These are phyloP conservation scores for Colletotrichum chrysophilum DNA, from an alignment of 2,329 filamentous ascomycete genomes.

Conservation along the genomic window DNA sequence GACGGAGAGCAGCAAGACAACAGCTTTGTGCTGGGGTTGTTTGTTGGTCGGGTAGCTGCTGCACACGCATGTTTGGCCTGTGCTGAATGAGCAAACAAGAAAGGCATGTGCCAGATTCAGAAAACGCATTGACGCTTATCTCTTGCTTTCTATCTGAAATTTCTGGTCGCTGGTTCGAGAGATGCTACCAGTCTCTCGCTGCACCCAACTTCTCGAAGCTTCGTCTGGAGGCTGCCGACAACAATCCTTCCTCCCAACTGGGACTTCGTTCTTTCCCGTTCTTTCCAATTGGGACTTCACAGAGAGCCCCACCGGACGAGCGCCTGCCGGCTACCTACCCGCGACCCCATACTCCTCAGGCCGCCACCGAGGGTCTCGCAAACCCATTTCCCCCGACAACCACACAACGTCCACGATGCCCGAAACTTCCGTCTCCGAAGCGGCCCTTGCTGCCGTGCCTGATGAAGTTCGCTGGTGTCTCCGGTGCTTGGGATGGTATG, in stretches of 20 bases:
- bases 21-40: not conserved
- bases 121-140: not conserved
- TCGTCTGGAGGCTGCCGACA: not conserved
- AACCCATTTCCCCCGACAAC: not conserved
- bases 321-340: not conserved
- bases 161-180: not conserved
- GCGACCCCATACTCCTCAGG: not conserved
- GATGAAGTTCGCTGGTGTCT: not conserved
- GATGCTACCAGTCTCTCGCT: not conserved
- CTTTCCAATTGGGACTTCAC: too few relatives aligned
- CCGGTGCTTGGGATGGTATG: not conserved
- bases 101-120: fast-evolving
- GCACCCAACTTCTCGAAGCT: not conserved
- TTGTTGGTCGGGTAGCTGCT: not conserved
- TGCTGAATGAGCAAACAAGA: not conserved
- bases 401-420: not conserved
- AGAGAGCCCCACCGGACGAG: not conserved
- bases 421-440: not conserved
- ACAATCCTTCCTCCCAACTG: too few relatives aligned
- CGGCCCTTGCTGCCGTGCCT: not conserved
- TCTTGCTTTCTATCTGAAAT: not conserved
- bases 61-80: not conserved
- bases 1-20: not conserved
- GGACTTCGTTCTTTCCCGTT: too few relatives aligned
- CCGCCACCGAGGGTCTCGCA: not conserved